Evolutionary conservation across 2,329 filamentous ascomycete genomes (phyloP), one percentile per base, ranked within the genome.

Genomic region (Chaetomiaceae sp.): DNA sequence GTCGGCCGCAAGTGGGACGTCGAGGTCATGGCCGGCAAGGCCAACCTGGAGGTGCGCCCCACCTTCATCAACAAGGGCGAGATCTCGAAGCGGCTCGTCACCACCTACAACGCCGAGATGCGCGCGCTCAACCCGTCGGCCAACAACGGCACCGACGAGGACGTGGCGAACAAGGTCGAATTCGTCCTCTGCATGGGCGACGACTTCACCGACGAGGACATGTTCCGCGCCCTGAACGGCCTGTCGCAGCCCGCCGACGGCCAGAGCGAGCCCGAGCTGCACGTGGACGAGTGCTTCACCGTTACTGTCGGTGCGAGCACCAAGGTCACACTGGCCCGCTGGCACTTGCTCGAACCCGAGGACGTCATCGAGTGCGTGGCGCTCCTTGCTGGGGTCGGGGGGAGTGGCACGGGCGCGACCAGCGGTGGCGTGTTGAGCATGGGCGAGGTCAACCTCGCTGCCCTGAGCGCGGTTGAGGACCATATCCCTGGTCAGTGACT

Each of bases 41-140:
- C 92, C 55, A 97, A 97, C 66, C 77, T 99, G 21, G 93, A 99
- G 70, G 92, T 97, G 27, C 85, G 93, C n/a, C 92, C 92, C 23
- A 91, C 85, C 1, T 96, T 95, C 63, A 90, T 99, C 72, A 97
- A 97, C 77, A 99, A 99, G 75, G 93, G 93, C 25, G 90, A 95
- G 69, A 97, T 97, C 58, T 88, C 85, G 14, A 91, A 89, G 71
- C 83, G 85, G 5, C 77, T 99, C 16, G 83, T 97, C 33, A 73
- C 81, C 19, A 83, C 83, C 42, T 95, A 95, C 68, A 83, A 76
- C 60, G 70, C 70, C 51, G 72, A 69, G 51, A 21, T 56, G 19
- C 48, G 53, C 43, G 37, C 54, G 0, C 35, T 52, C 14, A 40
- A 31, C 17, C n/a, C 49, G n/a, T n/a, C n/a, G n/a, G n/a, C n/a